A percentile compares a stretch with the other conserved stretches of the same genome.
Conservation (phyloP, 352 stramenopile species). For the Pythium graminicola region DNA sequence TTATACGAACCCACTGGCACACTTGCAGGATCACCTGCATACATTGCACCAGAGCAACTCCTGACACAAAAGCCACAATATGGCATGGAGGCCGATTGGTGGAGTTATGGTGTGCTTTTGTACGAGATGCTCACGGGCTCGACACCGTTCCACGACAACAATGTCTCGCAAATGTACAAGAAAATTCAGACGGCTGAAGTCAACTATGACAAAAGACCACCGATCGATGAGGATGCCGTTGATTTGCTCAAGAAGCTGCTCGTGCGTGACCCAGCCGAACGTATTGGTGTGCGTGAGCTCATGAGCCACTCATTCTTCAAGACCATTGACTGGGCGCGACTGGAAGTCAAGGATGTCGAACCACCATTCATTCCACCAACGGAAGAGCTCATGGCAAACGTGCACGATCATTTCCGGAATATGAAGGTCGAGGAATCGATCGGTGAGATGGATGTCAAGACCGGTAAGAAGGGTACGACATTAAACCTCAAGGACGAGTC, state of each 20-base stretch:
- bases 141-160: conserved; percentile 84
- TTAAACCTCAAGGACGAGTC: conserved; percentile 44
- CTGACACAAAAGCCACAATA: conserved; percentile 82
- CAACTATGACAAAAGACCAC: conserved; percentile 64
- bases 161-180: conserved; percentile 86
- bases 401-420: conserved; percentile 84
- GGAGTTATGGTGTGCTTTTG: conserved; percentile 78
- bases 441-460: conserved; percentile 55
- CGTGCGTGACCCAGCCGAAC: conserved; percentile 62
- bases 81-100: conserved; percentile 84
- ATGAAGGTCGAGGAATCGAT: conserved; percentile 86
- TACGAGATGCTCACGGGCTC: conserved; percentile 87
- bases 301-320: conserved; percentile 66
- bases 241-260: conserved; percentile 74
- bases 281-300: conserved; percentile 54
- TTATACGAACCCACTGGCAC: conserved; percentile 64
- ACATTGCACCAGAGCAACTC: conserved; percentile 81
- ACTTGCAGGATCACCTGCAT: conserved; percentile 72
- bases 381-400: conserved; percentile 81
- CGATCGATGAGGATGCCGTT: conserved; percentile 58
- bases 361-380: conserved; percentile 74
- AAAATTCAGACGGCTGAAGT: conserved; percentile 85
- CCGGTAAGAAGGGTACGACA: conserved; percentile 47
- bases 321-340: conserved; percentile 55
- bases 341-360: conserved; percentile 77